phyloP scores from a whole-genome alignment of 352 stramenopile species.

The Phytopythium helicoides region DNA sequence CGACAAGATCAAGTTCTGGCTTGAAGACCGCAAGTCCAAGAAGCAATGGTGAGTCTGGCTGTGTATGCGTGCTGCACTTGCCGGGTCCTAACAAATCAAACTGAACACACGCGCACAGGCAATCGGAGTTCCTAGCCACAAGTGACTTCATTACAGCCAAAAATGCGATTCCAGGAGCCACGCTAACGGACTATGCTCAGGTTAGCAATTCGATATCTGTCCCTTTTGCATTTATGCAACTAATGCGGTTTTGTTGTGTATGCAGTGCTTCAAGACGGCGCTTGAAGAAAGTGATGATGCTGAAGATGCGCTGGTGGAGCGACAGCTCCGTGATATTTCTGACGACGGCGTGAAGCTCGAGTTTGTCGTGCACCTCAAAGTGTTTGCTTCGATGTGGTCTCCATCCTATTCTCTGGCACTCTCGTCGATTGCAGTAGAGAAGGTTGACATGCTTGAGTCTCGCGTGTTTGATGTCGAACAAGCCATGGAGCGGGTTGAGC shows the following conservation, averaged over 20 bases:
- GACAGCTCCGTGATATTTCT: background rate
- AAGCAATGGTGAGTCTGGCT: conserved; percentile 5
- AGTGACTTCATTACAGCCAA: background rate
- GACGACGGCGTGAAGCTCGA: background rate
- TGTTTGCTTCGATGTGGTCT: background rate
- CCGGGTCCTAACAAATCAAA: too few relatives aligned
- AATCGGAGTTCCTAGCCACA: background rate
- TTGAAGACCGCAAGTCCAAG: conserved; percentile 1
- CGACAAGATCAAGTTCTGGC: conserved; percentile 3
- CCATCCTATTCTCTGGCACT: background rate
- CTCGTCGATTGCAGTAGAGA: background rate
- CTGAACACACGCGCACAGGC: too few relatives aligned
- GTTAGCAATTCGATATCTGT: background rate
- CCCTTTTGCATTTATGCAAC: too few relatives aligned
- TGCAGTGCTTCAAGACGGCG: conserved; percentile 1
- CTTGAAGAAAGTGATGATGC: background rate
- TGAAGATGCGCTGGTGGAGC: background rate
- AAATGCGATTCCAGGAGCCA: background rate
- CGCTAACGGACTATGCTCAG: background rate
- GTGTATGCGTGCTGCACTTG: too few relatives aligned
- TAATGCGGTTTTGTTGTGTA: background rate
- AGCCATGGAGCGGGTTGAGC: background rate
- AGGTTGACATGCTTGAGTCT: background rate
- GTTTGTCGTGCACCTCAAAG: conserved; percentile 1
- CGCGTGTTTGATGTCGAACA: background rate